A percentile compares a stretch with the other conserved stretches of the same genome.
Evolutionary conservation across 345 rosid genomes (phyloP).

Genomic region (Salix koriyanagi): DNA sequence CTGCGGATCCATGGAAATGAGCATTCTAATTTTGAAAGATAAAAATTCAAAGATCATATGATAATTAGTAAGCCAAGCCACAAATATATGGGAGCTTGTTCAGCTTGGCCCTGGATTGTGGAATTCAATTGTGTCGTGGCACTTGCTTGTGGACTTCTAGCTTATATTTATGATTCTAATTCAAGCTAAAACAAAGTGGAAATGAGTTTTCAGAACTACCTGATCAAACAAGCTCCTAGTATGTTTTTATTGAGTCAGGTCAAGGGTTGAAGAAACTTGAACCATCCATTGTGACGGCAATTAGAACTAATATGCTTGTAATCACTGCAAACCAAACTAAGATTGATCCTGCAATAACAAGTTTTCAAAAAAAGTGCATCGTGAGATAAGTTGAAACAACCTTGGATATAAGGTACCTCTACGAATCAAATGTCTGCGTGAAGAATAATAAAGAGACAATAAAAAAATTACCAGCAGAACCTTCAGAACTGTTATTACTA

Average conservation of each 20-base stretch:
- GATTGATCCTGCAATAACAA: conserved; percentile 56
- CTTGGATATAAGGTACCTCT: neutral
- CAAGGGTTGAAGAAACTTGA: conserved; percentile 90
- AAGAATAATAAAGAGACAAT: neutral
- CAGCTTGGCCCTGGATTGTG: neutral
- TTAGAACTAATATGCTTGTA: conserved; percentile 61
- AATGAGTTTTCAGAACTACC: neutral
- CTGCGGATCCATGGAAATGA: neutral
- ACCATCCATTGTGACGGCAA: conserved; percentile 65
- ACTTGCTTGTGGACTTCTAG: neutral
- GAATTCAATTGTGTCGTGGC: neutral
- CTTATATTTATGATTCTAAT: neutral
- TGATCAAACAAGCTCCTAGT: conserved; percentile 7
- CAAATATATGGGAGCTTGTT: neutral
- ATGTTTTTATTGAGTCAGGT: conserved; percentile 21
- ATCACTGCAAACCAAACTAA: conserved; percentile 69
- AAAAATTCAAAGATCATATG: neutral
- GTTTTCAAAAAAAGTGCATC: conserved; percentile 8
- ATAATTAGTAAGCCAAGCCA: neutral
- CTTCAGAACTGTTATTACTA: conserved; percentile 33
- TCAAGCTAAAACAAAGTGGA: neutral
- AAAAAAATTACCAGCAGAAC: conserved; percentile 29
- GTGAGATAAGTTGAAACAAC: conserved; percentile 6
- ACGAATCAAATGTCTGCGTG: neutral
- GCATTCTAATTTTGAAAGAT: neutral